Percentiles rank a stretch among this genome's conserved stretches.
phyloP scores from a whole-genome alignment of 1,139 yeast genomes.

The Kodamaea arcana region DNA sequence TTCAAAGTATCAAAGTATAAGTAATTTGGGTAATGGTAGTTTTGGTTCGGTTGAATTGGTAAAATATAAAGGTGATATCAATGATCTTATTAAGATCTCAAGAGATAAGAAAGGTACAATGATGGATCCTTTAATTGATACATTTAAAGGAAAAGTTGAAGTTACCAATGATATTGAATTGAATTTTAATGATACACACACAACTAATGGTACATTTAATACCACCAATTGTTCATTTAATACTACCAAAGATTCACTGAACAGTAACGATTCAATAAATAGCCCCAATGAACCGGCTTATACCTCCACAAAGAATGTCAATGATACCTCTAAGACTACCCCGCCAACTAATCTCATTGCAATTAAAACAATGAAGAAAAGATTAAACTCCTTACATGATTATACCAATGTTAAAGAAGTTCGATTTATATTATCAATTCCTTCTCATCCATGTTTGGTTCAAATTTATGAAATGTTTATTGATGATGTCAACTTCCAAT shows the following conservation, averaged over 20 bases:
- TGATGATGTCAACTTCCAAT: slow-evolving; percentile 52
- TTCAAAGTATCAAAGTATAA: slow-evolving; percentile 47
- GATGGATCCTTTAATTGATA: slow-evolving; percentile 41
- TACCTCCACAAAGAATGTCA: slow-evolving; percentile 10
- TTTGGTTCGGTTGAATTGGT: slow-evolving; percentile 74
- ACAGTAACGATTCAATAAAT: no score
- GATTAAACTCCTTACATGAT: slow-evolving; percentile 47
- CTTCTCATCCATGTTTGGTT: slow-evolving; percentile 69
- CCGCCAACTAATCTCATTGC: slow-evolving; percentile 78
- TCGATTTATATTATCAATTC: slow-evolving; percentile 62
- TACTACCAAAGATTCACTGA: no score
- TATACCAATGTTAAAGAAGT: slow-evolving; percentile 71
- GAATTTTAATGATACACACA: no score
- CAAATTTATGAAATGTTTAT: slow-evolving; percentile 75
- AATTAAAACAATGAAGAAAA: slow-evolving; percentile 70
- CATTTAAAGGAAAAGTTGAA: no score
- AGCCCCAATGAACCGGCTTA: no score
- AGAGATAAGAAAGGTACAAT: slow-evolving; percentile 38
- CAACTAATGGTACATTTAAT: no score
- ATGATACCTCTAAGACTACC: no score
- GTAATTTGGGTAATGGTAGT: slow-evolving; percentile 68
- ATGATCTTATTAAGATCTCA: slow-evolving; percentile 7
- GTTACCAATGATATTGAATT: no score
- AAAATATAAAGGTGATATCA: slow-evolving; percentile 24
- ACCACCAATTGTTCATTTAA: no score